Percentiles rank a stretch among this genome's conserved stretches.
Conservation (phyloP, 176 grass and related monocot species). For the Hsuehochloa calcarea region DNA sequence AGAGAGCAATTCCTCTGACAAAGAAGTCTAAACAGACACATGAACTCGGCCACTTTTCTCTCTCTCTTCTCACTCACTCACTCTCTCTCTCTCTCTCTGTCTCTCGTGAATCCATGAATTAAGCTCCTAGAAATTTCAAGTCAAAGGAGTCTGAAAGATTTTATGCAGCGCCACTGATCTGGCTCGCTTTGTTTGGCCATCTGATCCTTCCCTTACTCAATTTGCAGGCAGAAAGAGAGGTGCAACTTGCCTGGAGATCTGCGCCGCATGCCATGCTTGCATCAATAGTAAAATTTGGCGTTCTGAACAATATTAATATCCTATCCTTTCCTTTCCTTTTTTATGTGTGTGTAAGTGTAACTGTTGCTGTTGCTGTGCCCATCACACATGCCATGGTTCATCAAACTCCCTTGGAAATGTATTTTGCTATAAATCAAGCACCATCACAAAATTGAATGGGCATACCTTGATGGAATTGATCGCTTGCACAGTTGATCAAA, state of each 20-base stretch:
- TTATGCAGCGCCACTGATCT: constrained; percentile 8
- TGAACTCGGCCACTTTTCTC: not conserved
- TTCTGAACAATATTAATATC: not conserved
- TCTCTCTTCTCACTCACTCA: not conserved
- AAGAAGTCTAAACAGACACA: constrained; percentile 28
- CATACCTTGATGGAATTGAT: not conserved
- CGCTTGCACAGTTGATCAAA: not conserved
- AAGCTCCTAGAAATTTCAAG: not conserved
- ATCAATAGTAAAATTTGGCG: constrained; percentile 31
- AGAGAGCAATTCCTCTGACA: not conserved
- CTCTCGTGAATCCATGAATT: not conserved
- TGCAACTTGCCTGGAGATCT: constrained; percentile 42
- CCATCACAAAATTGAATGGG: not conserved
- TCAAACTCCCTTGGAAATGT: not conserved
- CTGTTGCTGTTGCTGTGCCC: not conserved
- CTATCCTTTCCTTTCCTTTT: not conserved
- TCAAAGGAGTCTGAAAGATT: constrained; percentile 45
- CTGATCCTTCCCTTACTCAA: constrained; percentile 16
- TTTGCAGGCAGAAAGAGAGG: not conserved
- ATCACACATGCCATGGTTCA: not conserved
- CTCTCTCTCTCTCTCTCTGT: no score
- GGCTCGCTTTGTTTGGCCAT: constrained; percentile 46
- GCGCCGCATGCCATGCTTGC: constrained; percentile 17
- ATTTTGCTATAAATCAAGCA: not conserved
- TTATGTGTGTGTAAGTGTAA: not conserved